Base-by-base conservation (phyloP, 768 basidiomycete genomes). In the Rhizopogon vesiculosus region DNA sequence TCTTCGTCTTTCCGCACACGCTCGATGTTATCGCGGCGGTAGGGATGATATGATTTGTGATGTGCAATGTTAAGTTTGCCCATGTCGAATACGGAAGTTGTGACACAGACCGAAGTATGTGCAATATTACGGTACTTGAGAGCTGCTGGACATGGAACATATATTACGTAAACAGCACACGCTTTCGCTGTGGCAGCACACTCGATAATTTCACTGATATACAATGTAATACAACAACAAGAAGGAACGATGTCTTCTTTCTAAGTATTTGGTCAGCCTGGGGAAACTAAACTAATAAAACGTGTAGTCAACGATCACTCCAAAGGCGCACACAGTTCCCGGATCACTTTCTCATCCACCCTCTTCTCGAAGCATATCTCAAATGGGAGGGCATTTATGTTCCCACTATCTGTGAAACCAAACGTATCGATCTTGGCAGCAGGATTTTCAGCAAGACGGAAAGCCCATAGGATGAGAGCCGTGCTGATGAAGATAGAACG, bases 41-140 rank as follows among this genome's bases (percentile, higher is more conserved):
- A 93, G 0, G 91, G 91, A 61, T 93, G 91, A 68, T 93, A 93
- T 1, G 89, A 91, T 66, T 93, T 93, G 76, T 92, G 91, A 68
- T 93, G 91, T 12, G 91, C 91, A 67, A 93, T 92, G 66, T 91
- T 91, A 22, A 93, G 79, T 64, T 90, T 90, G 28, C 89, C 90
- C 90, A 91, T 91, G 45, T 35, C 3, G 19, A 49, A 49, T 3
- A 8, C 18, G 7, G 46, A 19, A 33, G 18, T 15, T 48, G n/a
- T n/a, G n/a, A 25, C 4, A 25, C 25, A 25, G 48, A 39, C 48
- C 10, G n/a, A 25, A 9, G 16, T n/a, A n/a, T n/a, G n/a, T n/a
- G n/a, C n/a, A n/a, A n/a, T n/a, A n/a, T n/a, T n/a, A n/a, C n/a
- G n/a, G n/a, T n/a, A n/a, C n/a, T n/a, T n/a, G n/a, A 25, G 31